phyloP scores from a whole-genome alignment of 352 stramenopile genomes.

The Globisporangium alternatum region DNA sequence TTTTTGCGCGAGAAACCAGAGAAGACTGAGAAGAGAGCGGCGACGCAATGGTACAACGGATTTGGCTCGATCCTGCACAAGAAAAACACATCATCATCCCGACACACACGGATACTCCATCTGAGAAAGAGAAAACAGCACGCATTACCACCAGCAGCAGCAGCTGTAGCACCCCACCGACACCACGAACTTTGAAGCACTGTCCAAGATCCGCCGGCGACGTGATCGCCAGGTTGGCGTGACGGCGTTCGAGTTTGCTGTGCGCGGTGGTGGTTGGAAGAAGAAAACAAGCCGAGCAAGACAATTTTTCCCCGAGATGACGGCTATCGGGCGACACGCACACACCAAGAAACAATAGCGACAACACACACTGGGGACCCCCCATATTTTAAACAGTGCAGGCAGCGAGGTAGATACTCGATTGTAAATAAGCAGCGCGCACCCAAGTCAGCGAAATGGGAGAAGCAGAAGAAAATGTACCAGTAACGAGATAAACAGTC shows the following conservation, averaged over 20 bases:
- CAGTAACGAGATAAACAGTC: constrained; percentile 12
- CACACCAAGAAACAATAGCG: constrained; percentile 12
- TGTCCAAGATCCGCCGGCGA: not conserved
- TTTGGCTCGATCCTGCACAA: constrained; percentile 20
- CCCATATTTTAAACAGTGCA: constrained; percentile 14
- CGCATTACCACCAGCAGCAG: not conserved
- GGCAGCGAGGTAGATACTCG: constrained; percentile 4
- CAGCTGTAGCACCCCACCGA: constrained; percentile 6
- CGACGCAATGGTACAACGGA: constrained; percentile 8
- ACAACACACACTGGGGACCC: not conserved
- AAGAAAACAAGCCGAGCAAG: constrained; percentile 10
- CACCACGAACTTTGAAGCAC: not conserved
- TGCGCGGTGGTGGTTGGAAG: not conserved
- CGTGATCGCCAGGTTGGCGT: not conserved
- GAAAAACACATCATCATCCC: constrained; percentile 23
- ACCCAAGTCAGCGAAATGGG: constrained; percentile 4
- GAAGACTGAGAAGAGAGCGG: not conserved
- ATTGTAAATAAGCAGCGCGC: constrained; percentile 12
- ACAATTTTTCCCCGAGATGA: constrained; percentile 5
- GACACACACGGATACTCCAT: constrained; percentile 22
- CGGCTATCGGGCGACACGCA: constrained; percentile 1
- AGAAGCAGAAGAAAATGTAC: constrained; percentile 9
- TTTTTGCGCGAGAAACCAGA: constrained; percentile 1
- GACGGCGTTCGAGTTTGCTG: constrained; percentile 3
- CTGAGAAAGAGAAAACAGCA: constrained; percentile 14